Evolutionary conservation across 495 filamentous ascomycete genomes (phyloP), one percentile per base, ranked within the genome.

Genomic region (Saxispiralis lemnorum): DNA sequence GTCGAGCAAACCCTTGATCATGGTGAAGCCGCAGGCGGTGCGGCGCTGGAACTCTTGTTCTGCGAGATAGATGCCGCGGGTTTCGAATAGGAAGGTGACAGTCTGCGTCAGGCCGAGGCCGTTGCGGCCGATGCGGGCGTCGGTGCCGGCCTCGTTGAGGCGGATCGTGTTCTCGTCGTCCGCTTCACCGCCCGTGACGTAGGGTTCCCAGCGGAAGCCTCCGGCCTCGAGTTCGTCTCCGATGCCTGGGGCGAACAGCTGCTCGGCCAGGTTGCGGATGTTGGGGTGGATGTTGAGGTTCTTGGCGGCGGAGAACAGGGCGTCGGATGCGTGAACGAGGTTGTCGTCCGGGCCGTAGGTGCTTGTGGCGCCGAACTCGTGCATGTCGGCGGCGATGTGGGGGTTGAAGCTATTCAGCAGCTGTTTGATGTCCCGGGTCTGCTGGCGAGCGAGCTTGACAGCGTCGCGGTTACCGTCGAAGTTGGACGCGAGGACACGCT

Each of bases 381-480:
- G 56, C 56, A 59, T 52, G 42, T 61, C 58, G 18, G 59, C 48
- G 7, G 52, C 46, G 24, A 61, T 44, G 37, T 61, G 58, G 15
- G 58, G 54, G 14, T 45, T 33, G 35, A 61, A 61, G 14, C 50
- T 39, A 39, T 49, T 59, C 14, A 61, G 41, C 1, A 59, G 44
- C 18, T 51, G 31, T 43, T 61, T 59, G 37, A 59, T 55, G 10
- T 55, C 58, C 14, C 52, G 41, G 0, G 58, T 59, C 39, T 59
- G 57, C 12, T 37, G 49, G 2, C 56, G 56, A 9, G 44, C 43
- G 1, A 61, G 53, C 41, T 58, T 61, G 15, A 51, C 53, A 44
- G 58, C 55, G 30, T 61, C 59, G 11, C 59, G 55, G 37, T 61
- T 61, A 5, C 57, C 57, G 28, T 61, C 57, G 4, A 59, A 41